These are phyloP conservation scores for Trichoderma guizhouense DNA, from an alignment of 2,329 filamentous ascomycete genomes.

Conservation along the genomic window DNA sequence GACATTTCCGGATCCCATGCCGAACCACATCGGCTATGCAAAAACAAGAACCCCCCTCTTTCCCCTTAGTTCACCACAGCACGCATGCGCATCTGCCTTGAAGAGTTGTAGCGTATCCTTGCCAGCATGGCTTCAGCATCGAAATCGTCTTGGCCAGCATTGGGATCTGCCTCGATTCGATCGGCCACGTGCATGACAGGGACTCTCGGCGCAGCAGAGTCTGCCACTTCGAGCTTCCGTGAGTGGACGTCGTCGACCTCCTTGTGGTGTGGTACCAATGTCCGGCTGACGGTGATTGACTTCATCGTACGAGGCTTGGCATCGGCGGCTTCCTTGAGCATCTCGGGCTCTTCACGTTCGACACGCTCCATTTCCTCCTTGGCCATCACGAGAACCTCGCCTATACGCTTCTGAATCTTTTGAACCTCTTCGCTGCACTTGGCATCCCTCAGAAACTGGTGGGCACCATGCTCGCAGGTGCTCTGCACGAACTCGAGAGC, in stretches of 20 bases:
- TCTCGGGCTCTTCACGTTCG: conserved; percentile 49
- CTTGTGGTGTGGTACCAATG: conserved; percentile 33
- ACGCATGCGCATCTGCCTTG: conserved; percentile 37
- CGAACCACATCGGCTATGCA: conserved; percentile 6
- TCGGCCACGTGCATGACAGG: conserved; percentile 21
- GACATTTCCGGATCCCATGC: conserved; percentile 10
- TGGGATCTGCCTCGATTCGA: conserved; percentile 34
- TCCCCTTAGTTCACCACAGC: conserved; percentile 14
- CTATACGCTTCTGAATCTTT: conserved; percentile 64
- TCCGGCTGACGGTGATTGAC: conserved; percentile 52
- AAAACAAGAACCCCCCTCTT: not conserved
- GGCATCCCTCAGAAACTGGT: conserved; percentile 84
- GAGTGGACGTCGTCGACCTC: conserved; percentile 27
- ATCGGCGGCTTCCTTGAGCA: conserved; percentile 38
- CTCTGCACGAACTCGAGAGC: conserved; percentile 75
- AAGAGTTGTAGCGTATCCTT: conserved; percentile 42
- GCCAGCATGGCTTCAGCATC: conserved; percentile 38
- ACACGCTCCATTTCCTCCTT: conserved; percentile 57
- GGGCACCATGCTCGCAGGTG: conserved; percentile 81
- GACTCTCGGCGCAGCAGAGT: conserved; percentile 21
- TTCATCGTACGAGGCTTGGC: conserved; percentile 48
- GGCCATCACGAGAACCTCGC: conserved; percentile 59
- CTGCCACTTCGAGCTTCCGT: conserved; percentile 24
- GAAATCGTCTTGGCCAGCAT: conserved; percentile 42
- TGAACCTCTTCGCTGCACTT: conserved; percentile 76